Evolutionary conservation across 2,329 filamentous ascomycete genomes (phyloP).

Genomic region (Fusarium sp.): DNA sequence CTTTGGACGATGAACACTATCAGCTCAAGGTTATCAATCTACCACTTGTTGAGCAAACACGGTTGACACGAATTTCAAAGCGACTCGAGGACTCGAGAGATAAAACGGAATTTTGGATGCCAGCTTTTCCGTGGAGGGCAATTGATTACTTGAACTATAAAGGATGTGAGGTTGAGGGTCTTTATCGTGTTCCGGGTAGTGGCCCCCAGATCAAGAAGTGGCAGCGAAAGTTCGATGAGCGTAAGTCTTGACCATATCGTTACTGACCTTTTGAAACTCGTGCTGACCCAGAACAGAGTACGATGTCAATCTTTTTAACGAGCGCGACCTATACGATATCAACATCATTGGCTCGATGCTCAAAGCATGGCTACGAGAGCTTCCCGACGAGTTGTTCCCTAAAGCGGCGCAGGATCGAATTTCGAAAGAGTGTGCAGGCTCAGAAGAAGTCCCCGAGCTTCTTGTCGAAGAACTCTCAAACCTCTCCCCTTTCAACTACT

Average conservation of each 20-base stretch:
- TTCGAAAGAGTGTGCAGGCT: constrained; percentile 80
- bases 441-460: constrained; percentile 83
- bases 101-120: constrained; percentile 99
- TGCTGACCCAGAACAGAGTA: constrained; percentile 64
- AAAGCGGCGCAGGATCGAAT: constrained; percentile 85
- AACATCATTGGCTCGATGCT: constrained; percentile 97
- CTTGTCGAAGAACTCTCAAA: constrained; percentile 92
- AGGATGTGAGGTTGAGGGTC: constrained; percentile 90
- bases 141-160: constrained; percentile 98
- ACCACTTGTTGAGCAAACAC: constrained; percentile 87
- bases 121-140: constrained; percentile 91
- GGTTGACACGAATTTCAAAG: constrained; percentile 91
- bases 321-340: constrained; percentile 90
- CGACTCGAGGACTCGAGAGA: constrained; percentile 87
- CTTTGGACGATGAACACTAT: constrained; percentile 85
- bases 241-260: constrained; percentile 57
- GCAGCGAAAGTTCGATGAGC: constrained; percentile 89
- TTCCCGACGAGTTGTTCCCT: constrained; percentile 94
- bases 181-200: constrained; percentile 92
- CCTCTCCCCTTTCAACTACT: constrained; percentile 97
- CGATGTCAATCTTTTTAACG: constrained; percentile 90
- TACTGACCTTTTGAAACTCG: neutral
- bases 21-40: constrained; percentile 85
- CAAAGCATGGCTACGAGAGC: constrained; percentile 92
- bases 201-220: constrained; percentile 92